A percentile compares a stretch with the other conserved stretches of the same genome.
These are phyloP conservation scores for Meredithiella fracta DNA, from an alignment of 2,329 filamentous ascomycete genomes.

Conservation along the genomic window DNA sequence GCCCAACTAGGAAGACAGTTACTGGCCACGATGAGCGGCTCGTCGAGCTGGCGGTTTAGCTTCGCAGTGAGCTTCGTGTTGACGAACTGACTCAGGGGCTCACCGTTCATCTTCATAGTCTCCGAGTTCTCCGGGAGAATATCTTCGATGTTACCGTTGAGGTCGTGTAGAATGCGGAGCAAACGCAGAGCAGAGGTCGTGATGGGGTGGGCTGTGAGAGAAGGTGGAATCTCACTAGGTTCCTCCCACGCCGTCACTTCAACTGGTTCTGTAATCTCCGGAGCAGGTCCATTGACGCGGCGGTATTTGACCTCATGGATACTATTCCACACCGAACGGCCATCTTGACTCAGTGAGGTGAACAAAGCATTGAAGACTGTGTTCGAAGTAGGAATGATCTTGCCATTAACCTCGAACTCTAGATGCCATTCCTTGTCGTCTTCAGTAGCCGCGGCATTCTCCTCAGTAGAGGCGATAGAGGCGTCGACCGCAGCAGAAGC, in stretches of 20 bases:
- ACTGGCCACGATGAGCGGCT: slow-evolving; percentile 90
- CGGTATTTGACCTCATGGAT: slow-evolving; percentile 87
- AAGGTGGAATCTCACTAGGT: slow-evolving; percentile 48
- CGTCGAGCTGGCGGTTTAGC: slow-evolving; percentile 88
- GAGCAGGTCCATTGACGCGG: slow-evolving; percentile 67
- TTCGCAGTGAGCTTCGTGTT: slow-evolving; percentile 98
- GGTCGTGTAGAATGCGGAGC: slow-evolving; percentile 75
- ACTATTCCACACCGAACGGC: slow-evolving; percentile 71
- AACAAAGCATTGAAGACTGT: slow-evolving; percentile 94
- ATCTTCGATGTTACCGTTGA: slow-evolving; percentile 88
- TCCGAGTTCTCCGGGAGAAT: slow-evolving; percentile 66
- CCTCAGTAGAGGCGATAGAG: no score
- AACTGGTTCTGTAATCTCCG: slow-evolving; percentile 45
- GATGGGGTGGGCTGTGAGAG: slow-evolving; percentile 65
- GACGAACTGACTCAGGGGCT: slow-evolving; percentile 85
- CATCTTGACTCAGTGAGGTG: slow-evolving; percentile 24
- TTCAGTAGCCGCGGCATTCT: slow-evolving; percentile 1
- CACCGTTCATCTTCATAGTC: slow-evolving; percentile 52
- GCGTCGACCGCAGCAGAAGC: neutral
- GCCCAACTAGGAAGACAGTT: slow-evolving; percentile 93
- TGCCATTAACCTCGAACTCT: slow-evolving; percentile 76
- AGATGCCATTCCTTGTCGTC: slow-evolving; percentile 66
- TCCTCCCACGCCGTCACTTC: slow-evolving; percentile 19
- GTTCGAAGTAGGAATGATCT: slow-evolving; percentile 73
- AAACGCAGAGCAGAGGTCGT: slow-evolving; percentile 77